Evolutionary conservation across 2,329 filamentous ascomycete species (phyloP).

Genomic region (Juglanconis juglandina): DNA sequence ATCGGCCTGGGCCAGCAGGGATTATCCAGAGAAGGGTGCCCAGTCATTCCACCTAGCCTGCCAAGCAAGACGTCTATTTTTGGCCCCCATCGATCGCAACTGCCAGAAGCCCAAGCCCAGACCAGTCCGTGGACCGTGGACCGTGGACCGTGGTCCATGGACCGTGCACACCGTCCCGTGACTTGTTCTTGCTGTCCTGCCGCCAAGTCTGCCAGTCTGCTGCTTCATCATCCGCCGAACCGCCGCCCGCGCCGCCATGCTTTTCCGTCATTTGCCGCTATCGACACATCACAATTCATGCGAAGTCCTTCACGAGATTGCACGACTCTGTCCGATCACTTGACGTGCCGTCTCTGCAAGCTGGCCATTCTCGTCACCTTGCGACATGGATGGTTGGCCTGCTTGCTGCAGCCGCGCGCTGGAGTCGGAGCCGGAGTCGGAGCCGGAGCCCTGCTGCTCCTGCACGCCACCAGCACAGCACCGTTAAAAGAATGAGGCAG

Average conservation of each 20-base stretch:
- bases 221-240: background rate
- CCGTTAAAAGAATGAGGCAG: background rate
- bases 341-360: conserved; percentile 11
- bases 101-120: background rate
- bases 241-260: background rate
- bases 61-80: background rate
- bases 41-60: no score
- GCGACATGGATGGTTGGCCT: background rate
- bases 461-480: background rate
- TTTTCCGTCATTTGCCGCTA: no score
- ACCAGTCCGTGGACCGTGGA: background rate
- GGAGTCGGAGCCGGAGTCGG: background rate
- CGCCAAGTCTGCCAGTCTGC: background rate
- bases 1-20: background rate
- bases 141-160: background rate
- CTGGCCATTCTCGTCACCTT: background rate
- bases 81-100: background rate
- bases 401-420: background rate
- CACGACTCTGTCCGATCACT: background rate
- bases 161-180: background rate
- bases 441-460: background rate
- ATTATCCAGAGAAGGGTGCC: background rate
- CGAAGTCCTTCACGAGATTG: background rate
- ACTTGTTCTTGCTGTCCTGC: background rate
- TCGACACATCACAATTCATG: background rate